Percentiles rank a stretch among this genome's conserved stretches.
Evolutionary conservation across 2,329 filamentous ascomycete genomes (phyloP).

Genomic region (Ceratocystiopsis minuta): DNA sequence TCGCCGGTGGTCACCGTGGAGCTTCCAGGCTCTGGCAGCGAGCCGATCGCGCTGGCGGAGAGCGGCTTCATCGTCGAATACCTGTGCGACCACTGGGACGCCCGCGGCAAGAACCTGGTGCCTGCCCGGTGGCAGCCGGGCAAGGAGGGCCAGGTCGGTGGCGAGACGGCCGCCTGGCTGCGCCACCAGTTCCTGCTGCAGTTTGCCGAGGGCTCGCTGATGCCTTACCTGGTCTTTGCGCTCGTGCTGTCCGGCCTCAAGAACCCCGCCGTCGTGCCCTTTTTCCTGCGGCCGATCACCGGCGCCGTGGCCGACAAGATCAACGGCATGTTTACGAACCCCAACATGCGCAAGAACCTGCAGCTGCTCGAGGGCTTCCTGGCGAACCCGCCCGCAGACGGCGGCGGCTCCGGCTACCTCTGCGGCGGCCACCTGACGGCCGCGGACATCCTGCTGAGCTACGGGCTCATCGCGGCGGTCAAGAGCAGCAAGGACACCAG

Average conservation of each 20-base stretch:
- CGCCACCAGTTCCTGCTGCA: conserved; percentile 56
- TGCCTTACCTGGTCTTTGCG: conserved; percentile 48
- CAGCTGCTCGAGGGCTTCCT: conserved; percentile 32
- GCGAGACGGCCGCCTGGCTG: conserved; percentile 43
- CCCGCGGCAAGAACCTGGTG: conserved; percentile 26
- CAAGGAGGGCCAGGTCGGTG: conserved; percentile 36
- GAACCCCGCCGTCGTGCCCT: conserved; percentile 25
- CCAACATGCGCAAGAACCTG: conserved; percentile 30
- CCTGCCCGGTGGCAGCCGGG: conserved; percentile 38
- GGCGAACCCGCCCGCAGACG: conserved; percentile 21
- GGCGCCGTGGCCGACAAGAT: conserved; percentile 24
- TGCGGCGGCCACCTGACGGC: conserved; percentile 31
- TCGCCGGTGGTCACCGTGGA: conserved; percentile 58
- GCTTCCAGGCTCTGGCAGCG: conserved; percentile 8
- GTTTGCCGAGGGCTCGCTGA: conserved; percentile 70
- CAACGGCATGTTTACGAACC: conserved; percentile 24
- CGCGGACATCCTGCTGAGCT: conserved; percentile 31
- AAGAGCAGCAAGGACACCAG: conserved; percentile 22
- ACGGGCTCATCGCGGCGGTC: conserved; percentile 28
- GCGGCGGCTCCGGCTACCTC: conserved; percentile 23
- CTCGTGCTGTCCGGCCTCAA: conserved; percentile 38
- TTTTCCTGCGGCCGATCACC: conserved; percentile 35
- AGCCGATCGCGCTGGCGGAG: conserved; percentile 54
- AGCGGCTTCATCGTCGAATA: conserved; percentile 71
- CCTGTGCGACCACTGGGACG: conserved; percentile 44